phyloP scores from a whole-genome alignment of 1,284 basidiomycete species.

The Fomitopsis pinicola region DNA sequence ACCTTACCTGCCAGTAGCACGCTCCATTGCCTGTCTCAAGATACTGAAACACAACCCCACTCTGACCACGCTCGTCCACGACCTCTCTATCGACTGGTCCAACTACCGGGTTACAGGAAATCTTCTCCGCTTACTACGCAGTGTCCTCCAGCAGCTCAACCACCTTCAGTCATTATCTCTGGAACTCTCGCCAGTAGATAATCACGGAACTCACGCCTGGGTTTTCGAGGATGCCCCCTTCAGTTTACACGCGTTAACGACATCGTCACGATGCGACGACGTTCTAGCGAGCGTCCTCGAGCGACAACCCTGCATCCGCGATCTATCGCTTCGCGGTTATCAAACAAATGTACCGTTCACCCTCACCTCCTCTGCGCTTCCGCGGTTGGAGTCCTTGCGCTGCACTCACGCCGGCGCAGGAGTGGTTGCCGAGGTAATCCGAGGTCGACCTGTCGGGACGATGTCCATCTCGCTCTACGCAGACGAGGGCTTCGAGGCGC shows the following conservation, averaged over 20 bases:
- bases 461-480: slow-evolving; percentile 52
- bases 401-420: slow-evolving; percentile 47
- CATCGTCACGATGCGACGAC: slow-evolving; percentile 46
- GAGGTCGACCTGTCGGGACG: slow-evolving; percentile 43
- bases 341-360: slow-evolving; percentile 29
- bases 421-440: slow-evolving; percentile 41
- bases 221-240: slow-evolving; percentile 38
- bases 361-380: slow-evolving; percentile 40
- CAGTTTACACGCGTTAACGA: slow-evolving; percentile 41
- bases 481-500: slow-evolving; percentile 28
- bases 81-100: slow-evolving; percentile 39
- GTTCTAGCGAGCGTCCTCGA: slow-evolving; percentile 49
- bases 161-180: slow-evolving; percentile 40
- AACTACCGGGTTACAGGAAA: slow-evolving; percentile 32
- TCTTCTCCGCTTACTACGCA: slow-evolving; percentile 44
- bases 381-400: slow-evolving; percentile 44
- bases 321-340: slow-evolving; percentile 51
- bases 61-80: slow-evolving; percentile 37
- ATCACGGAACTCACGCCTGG: slow-evolving; percentile 37
- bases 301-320: slow-evolving; percentile 40
- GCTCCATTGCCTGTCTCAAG: slow-evolving; percentile 34
- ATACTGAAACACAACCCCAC: slow-evolving; percentile 32
- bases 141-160: slow-evolving; percentile 34
- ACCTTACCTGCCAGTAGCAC: slow-evolving; percentile 27
- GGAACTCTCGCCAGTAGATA: slow-evolving; percentile 40